Evolutionary conservation across 1,139 yeast genomes (phyloP).

Genomic region (Saccharomyces hybrid): DNA sequence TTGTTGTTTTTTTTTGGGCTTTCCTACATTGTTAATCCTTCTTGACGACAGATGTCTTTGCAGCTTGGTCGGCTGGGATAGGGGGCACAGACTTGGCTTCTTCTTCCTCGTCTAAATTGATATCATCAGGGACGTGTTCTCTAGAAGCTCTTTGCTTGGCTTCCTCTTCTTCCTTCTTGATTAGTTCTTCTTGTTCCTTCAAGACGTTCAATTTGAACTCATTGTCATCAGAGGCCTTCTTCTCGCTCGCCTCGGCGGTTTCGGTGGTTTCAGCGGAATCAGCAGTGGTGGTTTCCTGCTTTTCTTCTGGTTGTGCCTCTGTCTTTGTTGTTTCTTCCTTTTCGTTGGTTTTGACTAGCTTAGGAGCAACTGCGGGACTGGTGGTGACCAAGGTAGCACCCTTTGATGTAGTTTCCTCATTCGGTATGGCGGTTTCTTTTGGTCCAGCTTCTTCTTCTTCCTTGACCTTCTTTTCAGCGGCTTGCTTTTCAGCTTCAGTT

Average conservation of each 20-base stretch:
- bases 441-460: conserved; percentile 3
- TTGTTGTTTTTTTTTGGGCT: conserved; percentile 65
- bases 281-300: conserved; percentile 1
- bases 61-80: conserved; percentile 21
- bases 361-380: conserved; percentile 47
- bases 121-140: conserved; percentile 66
- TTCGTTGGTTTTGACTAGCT: neutral
- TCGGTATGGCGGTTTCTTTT: conserved; percentile 5
- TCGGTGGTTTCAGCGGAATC: conserved; percentile 4
- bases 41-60: conserved; percentile 15
- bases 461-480: conserved; percentile 3
- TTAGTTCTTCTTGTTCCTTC: conserved; percentile 93
- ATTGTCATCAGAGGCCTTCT: conserved; percentile 32
- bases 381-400: conserved; percentile 36
- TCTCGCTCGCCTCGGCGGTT: conserved; percentile 9
- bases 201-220: conserved; percentile 84
- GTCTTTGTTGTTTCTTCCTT: neutral
- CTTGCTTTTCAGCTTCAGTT: conserved; percentile 4
- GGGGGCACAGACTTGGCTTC: conserved; percentile 17
- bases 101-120: conserved; percentile 73
- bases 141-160: conserved; percentile 62
- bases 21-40: conserved; percentile 44
- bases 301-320: neutral
- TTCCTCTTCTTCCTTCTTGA: conserved; percentile 80
- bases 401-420: conserved; percentile 36